A percentile compares a stretch with the other conserved stretches of the same genome.
These are phyloP conservation scores for Nicotiana benthamiana DNA, from an alignment of 257 asterid genomes.

Conservation along the genomic window DNA sequence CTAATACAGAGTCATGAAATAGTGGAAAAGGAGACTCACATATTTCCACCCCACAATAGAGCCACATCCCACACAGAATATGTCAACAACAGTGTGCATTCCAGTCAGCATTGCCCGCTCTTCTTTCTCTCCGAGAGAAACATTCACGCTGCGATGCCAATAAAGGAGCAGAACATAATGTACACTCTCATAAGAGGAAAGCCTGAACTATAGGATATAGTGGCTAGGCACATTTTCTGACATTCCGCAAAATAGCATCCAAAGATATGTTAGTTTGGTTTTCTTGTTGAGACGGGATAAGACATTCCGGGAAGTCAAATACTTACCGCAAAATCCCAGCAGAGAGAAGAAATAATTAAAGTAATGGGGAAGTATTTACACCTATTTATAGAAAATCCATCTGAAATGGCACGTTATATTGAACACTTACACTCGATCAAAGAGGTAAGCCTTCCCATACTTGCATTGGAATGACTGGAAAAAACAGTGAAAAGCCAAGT, in stretches of 20 bases:
- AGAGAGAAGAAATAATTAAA: background rate
- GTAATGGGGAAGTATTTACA: background rate
- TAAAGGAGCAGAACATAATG: background rate
- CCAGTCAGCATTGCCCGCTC: slow-evolving; percentile 78
- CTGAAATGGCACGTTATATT: background rate
- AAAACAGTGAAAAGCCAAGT: slow-evolving; percentile 19
- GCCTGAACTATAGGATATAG: background rate
- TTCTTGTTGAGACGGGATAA: background rate
- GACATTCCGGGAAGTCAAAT: background rate
- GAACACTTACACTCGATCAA: slow-evolving; percentile 57
- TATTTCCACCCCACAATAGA: slow-evolving; percentile 92
- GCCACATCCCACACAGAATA: slow-evolving; percentile 81
- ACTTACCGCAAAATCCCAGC: background rate
- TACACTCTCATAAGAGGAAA: background rate
- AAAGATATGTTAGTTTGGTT: background rate
- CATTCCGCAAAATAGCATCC: background rate
- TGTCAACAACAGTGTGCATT: slow-evolving; percentile 69
- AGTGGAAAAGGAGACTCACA: slow-evolving; percentile 23
- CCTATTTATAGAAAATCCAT: background rate
- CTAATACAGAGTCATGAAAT: background rate
- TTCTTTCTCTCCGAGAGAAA: slow-evolving; percentile 60
- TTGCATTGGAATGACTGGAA: slow-evolving; percentile 63
- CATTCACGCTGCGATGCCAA: slow-evolving; percentile 45
- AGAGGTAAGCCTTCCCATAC: slow-evolving; percentile 82
- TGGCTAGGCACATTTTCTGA: background rate